phyloP scores from a whole-genome alignment of 768 basidiomycete species.

The Mrakia blollopis region DNA sequence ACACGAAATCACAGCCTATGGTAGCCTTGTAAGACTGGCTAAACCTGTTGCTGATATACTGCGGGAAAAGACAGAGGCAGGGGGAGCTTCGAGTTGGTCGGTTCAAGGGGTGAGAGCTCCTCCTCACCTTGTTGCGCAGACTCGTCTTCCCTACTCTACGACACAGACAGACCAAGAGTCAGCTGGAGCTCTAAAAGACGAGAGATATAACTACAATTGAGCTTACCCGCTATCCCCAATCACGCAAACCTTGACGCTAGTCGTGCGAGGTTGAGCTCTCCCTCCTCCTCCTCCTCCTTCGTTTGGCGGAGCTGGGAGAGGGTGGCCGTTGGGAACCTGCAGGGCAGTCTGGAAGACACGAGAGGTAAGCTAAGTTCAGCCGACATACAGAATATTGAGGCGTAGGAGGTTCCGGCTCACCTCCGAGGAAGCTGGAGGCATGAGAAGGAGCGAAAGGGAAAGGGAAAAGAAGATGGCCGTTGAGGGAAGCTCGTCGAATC shows the following conservation, averaged over 20 bases:
- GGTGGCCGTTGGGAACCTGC: background rate
- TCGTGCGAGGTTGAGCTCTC: background rate
- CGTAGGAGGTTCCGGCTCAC: too few species aligned
- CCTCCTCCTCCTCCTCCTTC: background rate
- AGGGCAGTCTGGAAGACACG: too few species aligned
- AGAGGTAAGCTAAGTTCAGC: too few species aligned
- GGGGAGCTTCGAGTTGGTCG: background rate
- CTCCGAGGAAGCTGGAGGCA: too few species aligned
- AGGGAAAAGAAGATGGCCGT: too few species aligned
- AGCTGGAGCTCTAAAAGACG: background rate
- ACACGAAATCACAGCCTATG: conserved; percentile 84
- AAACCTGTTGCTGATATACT: conserved; percentile 75
- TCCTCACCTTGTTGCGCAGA: background rate
- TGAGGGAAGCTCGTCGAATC: too few species aligned
- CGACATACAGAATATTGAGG: too few species aligned
- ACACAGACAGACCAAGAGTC: too few species aligned
- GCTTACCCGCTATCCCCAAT: background rate
- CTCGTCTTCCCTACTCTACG: background rate
- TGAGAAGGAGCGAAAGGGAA: too few species aligned
- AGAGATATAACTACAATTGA: background rate
- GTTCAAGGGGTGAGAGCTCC: background rate
- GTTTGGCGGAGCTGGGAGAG: background rate
- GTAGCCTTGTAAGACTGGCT: conserved; percentile 74
- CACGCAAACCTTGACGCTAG: background rate
- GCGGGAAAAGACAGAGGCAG: background rate